Conservation (phyloP, 805 yeast genomes). For the Yarrowia deformans region DNA sequence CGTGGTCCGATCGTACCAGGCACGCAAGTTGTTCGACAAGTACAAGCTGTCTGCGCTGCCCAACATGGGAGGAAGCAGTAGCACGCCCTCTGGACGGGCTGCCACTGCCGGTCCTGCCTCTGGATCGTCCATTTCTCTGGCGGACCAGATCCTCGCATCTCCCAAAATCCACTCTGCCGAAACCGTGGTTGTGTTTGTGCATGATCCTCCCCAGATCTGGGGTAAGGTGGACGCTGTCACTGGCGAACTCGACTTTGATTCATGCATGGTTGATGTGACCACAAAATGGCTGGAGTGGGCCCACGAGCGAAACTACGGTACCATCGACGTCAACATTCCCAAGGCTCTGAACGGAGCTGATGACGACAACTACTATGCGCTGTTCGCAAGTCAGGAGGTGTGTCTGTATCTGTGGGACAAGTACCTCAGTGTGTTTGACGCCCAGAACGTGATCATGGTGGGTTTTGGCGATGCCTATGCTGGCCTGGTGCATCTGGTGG, state of each 20-base stretch:
- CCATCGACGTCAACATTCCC: constrained; percentile 85
- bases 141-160: constrained; percentile 73
- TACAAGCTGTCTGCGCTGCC: constrained; percentile 75
- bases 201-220: constrained; percentile 94
- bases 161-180: constrained; percentile 66
- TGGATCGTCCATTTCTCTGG: constrained; percentile 57
- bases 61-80: constrained; percentile 45
- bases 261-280: constrained; percentile 79
- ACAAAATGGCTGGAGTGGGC: constrained; percentile 75
- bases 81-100: constrained; percentile 25
- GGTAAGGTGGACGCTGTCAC: constrained; percentile 80
- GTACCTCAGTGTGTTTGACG: constrained; percentile 76
- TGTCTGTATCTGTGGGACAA: constrained; percentile 88
- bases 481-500: constrained; percentile 84
- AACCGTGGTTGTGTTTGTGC: constrained; percentile 74
- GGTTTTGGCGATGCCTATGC: constrained; percentile 92
- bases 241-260: constrained; percentile 77
- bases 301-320: constrained; percentile 66
- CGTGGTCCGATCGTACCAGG: constrained; percentile 77
- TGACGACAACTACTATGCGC: constrained; percentile 59
- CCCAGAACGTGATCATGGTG: constrained; percentile 74
- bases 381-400: constrained; percentile 76
- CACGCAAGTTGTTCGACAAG: constrained; percentile 58
- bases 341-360: constrained; percentile 58
- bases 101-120: constrained; percentile 37